Percentiles rank a stretch among this genome's conserved stretches.
Conservation (phyloP, 139 green algal species). For the Limnomonas spitsbergensis region DNA sequence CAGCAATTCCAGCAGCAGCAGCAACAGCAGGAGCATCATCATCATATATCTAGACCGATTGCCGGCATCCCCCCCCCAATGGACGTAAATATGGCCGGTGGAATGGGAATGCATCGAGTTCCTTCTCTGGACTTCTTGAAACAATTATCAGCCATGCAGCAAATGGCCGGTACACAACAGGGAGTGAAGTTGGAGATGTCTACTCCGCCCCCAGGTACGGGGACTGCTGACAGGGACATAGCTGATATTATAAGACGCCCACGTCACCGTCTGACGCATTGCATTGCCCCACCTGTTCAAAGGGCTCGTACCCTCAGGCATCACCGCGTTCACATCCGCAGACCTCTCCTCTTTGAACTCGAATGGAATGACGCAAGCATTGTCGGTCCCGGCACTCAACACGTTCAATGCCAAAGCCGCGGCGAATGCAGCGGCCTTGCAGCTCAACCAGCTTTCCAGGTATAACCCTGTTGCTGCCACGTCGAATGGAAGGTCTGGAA, state of each 20-base stretch:
- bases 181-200: not conserved
- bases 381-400: no score
- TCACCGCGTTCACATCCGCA: no score
- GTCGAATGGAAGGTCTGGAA: not conserved
- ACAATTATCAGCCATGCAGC: not conserved
- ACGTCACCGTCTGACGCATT: no score
- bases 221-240: not conserved
- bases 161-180: not conserved
- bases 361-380: not conserved
- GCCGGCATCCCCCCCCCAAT: no score
- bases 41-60: no score
- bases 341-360: not conserved
- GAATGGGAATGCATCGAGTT: not conserved
- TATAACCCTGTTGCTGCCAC: not conserved
- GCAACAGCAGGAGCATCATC: not conserved
- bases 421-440: not conserved
- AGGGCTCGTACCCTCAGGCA: no score
- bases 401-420: not conserved
- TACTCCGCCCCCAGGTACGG: not conserved
- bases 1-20: not conserved
- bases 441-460: not conserved
- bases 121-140: conserved; percentile 12
- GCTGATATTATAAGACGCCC: not conserved
- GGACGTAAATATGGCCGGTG: not conserved
- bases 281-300: no score